Evolutionary conservation across 2,329 filamentous ascomycete species (phyloP).

Genomic region (Hymenoscyphus linearis): DNA sequence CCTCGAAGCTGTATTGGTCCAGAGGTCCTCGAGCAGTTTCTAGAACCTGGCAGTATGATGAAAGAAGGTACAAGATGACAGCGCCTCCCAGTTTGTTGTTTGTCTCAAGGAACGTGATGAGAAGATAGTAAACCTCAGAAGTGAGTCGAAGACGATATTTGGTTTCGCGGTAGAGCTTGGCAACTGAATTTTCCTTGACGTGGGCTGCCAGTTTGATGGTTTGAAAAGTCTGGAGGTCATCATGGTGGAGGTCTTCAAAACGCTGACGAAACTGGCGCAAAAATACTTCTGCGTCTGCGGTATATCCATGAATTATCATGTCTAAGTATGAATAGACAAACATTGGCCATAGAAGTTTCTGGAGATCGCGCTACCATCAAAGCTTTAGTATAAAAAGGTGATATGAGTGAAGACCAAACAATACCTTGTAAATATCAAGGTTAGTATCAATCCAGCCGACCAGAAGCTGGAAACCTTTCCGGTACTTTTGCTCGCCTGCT

Average conservation of each 20-base stretch:
- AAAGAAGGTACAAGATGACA: conserved; percentile 70
- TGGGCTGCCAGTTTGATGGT: conserved; percentile 74
- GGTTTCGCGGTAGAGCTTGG: conserved; percentile 76
- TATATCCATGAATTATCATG: conserved; percentile 66
- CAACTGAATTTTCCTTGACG: conserved; percentile 67
- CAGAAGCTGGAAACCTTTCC: conserved; percentile 67
- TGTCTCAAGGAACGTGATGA: conserved; percentile 86
- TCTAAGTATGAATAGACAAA: conserved; percentile 92
- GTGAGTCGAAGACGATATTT: conserved; percentile 91
- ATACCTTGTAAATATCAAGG: conserved; percentile 86
- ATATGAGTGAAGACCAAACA: conserved; percentile 13
- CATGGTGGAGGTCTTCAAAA: conserved; percentile 73
- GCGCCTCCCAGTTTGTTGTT: conserved; percentile 76
- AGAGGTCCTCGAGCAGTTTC: conserved; percentile 56
- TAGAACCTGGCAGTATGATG: conserved; percentile 52
- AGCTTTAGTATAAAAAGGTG: neutral
- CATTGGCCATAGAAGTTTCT: conserved; percentile 83
- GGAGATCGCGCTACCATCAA: conserved; percentile 66
- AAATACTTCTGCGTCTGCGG: conserved; percentile 68
- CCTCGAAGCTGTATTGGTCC: conserved; percentile 58
- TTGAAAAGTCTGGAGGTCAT: conserved; percentile 73
- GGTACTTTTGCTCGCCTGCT: conserved; percentile 69
- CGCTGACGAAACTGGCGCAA: conserved; percentile 59
- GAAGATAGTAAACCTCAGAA: conserved; percentile 71
- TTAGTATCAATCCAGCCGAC: conserved; percentile 85